phyloP scores from a whole-genome alignment of 805 yeast genomes.

The Sugiyamaella lignohabitans region DNA sequence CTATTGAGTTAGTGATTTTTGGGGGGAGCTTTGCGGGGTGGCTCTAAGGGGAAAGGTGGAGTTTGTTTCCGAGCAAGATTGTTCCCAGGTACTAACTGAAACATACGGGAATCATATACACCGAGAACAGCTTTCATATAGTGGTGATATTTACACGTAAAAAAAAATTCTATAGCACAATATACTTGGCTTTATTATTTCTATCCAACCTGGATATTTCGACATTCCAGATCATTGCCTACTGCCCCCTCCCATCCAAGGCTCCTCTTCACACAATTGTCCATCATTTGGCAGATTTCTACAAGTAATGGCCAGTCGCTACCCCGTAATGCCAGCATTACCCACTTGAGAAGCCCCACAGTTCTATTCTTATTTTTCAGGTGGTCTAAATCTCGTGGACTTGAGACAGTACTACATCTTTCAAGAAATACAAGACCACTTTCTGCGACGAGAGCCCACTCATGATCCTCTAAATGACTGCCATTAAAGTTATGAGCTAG shows the following conservation, averaged over 20 bases:
- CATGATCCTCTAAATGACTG: constrained; percentile 18
- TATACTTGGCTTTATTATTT: too few species aligned
- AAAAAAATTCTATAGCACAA: too few species aligned
- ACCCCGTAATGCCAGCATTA: constrained; percentile 9
- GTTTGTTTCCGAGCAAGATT: too few species aligned
- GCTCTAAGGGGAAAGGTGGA: too few species aligned
- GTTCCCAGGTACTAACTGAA: too few species aligned
- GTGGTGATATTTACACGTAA: too few species aligned
- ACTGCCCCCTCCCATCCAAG: constrained; percentile 36
- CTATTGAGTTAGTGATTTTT: too few species aligned
- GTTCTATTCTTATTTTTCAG: constrained; percentile 42
- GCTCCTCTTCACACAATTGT: constrained; percentile 50
- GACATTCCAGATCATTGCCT: constrained; percentile 4
- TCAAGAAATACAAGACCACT: constrained; percentile 45
- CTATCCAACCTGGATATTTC: not conserved
- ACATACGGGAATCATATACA: too few species aligned
- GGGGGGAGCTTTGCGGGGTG: too few species aligned
- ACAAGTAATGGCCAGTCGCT: constrained; percentile 48
- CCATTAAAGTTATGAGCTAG: constrained; percentile 11
- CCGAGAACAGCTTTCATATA: too few species aligned
- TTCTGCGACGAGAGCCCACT: constrained; percentile 35
- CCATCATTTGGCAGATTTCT: constrained; percentile 48
- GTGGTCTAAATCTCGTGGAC: constrained; percentile 12
- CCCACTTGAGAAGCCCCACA: constrained; percentile 43
- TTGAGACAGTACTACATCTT: constrained; percentile 26